These are phyloP conservation scores for Otatea glauca DNA, from an alignment of 176 grass and related monocot species.

Conservation along the genomic window DNA sequence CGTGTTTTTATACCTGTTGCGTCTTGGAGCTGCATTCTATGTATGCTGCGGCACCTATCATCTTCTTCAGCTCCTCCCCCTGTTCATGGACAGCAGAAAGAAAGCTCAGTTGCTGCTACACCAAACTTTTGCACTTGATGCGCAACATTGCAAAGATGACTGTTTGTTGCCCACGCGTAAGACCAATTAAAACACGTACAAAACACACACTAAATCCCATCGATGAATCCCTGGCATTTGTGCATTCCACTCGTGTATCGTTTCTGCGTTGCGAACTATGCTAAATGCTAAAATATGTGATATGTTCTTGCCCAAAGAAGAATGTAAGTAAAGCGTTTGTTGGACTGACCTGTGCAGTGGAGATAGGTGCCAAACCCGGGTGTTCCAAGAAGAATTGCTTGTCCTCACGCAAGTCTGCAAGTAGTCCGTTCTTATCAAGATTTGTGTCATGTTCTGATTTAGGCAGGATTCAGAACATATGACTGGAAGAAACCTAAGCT, in stretches of 20 bases:
- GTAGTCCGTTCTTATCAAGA: slow-evolving; percentile 1
- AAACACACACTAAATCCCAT: not conserved
- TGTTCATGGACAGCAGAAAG: slow-evolving; percentile 33
- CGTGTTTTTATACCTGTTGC: slow-evolving; percentile 55
- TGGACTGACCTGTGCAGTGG: slow-evolving; percentile 59
- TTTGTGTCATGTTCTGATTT: not conserved
- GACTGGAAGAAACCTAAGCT: not conserved
- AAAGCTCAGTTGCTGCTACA: not conserved
- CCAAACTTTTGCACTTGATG: not conserved
- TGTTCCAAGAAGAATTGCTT: slow-evolving; percentile 77
- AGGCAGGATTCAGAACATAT: not conserved
- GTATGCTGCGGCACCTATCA: slow-evolving; percentile 64
- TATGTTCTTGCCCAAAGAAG: not conserved
- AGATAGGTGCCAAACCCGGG: slow-evolving; percentile 62
- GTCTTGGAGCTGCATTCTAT: slow-evolving; percentile 76
- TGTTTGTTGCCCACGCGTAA: not conserved
- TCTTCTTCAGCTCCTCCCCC: slow-evolving; percentile 68
- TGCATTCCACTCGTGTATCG: not conserved
- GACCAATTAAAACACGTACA: not conserved
- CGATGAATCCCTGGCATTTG: not conserved
- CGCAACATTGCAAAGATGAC: not conserved
- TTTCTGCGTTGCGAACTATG: not conserved
- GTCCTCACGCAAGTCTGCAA: slow-evolving; percentile 75
- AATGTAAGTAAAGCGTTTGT: not conserved
- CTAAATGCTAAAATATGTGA: no score